Evolutionary conservation across 2,329 filamentous ascomycete species (phyloP).

Genomic region (Diaporthe destruens): DNA sequence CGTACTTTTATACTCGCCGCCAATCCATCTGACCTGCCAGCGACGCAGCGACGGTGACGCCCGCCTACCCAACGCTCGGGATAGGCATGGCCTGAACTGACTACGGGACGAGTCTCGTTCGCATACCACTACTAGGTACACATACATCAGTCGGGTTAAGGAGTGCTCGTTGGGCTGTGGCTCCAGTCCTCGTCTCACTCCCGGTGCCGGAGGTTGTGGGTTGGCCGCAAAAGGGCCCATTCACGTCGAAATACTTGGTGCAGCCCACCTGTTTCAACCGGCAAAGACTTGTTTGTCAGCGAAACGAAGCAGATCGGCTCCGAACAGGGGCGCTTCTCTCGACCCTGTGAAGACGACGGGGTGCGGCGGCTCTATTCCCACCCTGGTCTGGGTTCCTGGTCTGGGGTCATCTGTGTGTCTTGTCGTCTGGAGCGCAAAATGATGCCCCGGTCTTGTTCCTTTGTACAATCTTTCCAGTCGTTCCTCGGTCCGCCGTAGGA

Average conservation of each 20-base stretch:
- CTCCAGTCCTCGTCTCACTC: neutral
- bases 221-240: neutral
- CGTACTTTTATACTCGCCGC: conserved; percentile 2
- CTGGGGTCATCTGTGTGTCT: neutral
- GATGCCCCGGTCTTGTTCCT: neutral
- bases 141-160: neutral
- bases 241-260: neutral
- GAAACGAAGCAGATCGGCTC: conserved; percentile 34
- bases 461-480: neutral
- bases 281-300: conserved; percentile 14
- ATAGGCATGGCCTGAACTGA: conserved; percentile 1
- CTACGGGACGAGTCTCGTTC: neutral
- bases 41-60: neutral
- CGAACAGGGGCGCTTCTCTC: conserved; percentile 32
- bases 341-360: neutral
- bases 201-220: neutral
- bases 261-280: conserved; percentile 23
- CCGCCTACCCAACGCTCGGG: conserved; percentile 11
- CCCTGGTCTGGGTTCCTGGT: no score
- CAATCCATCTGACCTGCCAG: conserved; percentile 5
- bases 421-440: neutral
- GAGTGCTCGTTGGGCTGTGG: neutral
- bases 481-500: neutral
- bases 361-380: neutral
- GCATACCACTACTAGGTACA: neutral